phyloP scores from a whole-genome alignment of 257 asterid species.

The Haberlea rhodopensis region DNA sequence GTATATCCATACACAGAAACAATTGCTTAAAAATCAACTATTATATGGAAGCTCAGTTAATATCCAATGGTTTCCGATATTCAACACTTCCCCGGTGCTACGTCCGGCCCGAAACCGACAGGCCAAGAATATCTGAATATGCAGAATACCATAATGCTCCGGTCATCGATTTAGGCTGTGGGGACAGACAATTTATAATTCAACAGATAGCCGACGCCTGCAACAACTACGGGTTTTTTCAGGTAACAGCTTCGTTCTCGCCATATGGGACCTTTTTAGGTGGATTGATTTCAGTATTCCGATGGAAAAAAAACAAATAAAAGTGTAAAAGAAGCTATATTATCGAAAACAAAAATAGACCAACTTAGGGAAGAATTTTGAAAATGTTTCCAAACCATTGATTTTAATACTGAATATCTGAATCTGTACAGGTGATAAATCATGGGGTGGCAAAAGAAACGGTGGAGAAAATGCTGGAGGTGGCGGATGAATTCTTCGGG shows the following conservation, averaged over 20 bases:
- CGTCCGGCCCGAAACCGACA: conserved; percentile 68
- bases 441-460: conserved; percentile 58
- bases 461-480: conserved; percentile 53
- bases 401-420: no score
- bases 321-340: no score
- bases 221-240: conserved; percentile 61
- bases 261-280: no score
- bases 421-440: no score
- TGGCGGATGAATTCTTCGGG: conserved; percentile 52
- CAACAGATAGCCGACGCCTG: conserved; percentile 65
- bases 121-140: conserved; percentile 56
- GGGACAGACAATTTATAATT: conserved; percentile 33
- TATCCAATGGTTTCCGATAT: conserved; percentile 53
- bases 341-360: no score
- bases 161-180: conserved; percentile 50
- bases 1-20: no score
- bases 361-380: no score
- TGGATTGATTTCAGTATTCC: no score
- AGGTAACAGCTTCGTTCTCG: no score
- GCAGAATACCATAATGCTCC: conserved; percentile 58
- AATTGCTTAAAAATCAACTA: no score
- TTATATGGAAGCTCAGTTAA: conserved; percentile 59
- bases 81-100: conserved; percentile 58
- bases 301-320: no score
- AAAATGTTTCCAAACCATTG: no score